Base-by-base conservation (phyloP, 1,139 yeast genomes). In the Debaryomyces sp. region DNA sequence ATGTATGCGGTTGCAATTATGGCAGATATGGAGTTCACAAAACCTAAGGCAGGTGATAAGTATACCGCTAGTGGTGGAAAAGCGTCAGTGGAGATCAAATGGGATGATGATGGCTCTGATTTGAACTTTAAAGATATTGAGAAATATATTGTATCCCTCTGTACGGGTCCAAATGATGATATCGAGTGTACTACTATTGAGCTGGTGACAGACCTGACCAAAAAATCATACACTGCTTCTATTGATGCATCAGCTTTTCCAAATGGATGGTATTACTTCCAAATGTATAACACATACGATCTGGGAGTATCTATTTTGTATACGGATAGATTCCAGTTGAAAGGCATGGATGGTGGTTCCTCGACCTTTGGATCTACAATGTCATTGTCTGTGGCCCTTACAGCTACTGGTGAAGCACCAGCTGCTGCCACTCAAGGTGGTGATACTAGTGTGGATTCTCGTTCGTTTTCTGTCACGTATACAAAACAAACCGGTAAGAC, bases 401-500 rank as follows among this genome's bases (percentile, higher is more conserved):
- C 75, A 15, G 64, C 53, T 32, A 66, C 71, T 2, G 74, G 71
- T 12, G 63, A 50, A 24, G 50, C 61, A 17, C 76, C 77, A 17
- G 60, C 54, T 4, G 66, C 63, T 12, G 67, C 63, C 46, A 61
- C 67, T 8, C 43, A 59, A 27, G 46, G 72, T 3, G 62, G 50
- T 22, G 60, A 54, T 2, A 59, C 55, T 3, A 54, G 64, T 26
- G 44, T 64, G 42, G 59, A 71, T 53, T 64, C 75, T 5, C 42
- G 54, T n/a, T 71, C 77, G 5, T 75, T 74, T 52, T 49, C 71
- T 7, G 56, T 89, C 7, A 77, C 91, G 4, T 91, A 90, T 67
- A 80, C 91, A 2, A 53, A 61, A 51, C 97, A 91, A 71, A 87
- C 96, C 0, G 96, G 96, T 34, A 67, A 55, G 44, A 80, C 87